Evolutionary conservation across 129 eudicot genomes (phyloP).

Genomic region (Heracleum sosnowskyi): DNA sequence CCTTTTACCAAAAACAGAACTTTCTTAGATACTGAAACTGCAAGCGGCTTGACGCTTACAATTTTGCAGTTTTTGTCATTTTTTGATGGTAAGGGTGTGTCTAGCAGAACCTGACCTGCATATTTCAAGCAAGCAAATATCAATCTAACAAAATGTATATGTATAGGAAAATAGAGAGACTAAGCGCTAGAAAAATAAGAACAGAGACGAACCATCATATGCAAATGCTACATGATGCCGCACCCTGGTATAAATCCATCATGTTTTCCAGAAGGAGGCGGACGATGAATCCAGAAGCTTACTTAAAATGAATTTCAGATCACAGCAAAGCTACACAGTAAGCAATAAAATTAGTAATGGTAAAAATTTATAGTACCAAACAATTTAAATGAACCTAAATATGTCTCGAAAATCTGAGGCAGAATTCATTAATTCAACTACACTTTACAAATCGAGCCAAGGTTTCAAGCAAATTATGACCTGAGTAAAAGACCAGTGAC

Average conservation of each 20-base stretch:
- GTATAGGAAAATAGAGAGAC: neutral
- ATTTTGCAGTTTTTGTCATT: constrained; percentile 42
- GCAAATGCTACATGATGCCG: too few species aligned
- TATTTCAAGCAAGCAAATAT: neutral
- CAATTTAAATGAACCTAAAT: too few species aligned
- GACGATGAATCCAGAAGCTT: too few species aligned
- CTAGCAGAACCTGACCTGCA: too few species aligned
- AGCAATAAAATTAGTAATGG: too few species aligned
- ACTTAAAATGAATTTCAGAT: too few species aligned
- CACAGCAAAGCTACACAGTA: too few species aligned
- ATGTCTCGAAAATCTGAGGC: neutral
- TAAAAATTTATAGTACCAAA: too few species aligned
- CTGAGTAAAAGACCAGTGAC: neutral
- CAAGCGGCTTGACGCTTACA: constrained; percentile 44
- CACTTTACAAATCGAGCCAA: neutral
- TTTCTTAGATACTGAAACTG: constrained; percentile 48
- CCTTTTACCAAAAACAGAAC: constrained; percentile 47
- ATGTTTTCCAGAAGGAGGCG: too few species aligned
- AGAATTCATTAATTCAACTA: neutral
- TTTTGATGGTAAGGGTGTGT: too few species aligned
- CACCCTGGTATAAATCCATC: too few species aligned
- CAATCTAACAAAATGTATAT: neutral
- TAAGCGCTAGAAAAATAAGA: neutral
- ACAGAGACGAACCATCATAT: too few species aligned
- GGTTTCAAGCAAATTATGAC: neutral